Conservation (phyloP, 2,329 filamentous ascomycete genomes). For the Coniochaeta prunicola region DNA sequence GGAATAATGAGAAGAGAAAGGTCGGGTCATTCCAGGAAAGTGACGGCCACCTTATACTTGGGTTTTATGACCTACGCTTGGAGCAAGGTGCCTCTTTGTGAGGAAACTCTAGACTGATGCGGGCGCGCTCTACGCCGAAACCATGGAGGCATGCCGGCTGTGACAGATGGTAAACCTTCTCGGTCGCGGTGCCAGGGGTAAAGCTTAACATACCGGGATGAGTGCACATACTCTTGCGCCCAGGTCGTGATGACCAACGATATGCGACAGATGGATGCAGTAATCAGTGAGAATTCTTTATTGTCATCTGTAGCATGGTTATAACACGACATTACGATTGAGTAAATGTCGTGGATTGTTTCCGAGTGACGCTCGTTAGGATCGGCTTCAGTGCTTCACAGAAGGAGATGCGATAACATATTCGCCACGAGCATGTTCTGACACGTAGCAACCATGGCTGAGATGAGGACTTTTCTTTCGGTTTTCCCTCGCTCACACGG, state of each 20-base stretch:
- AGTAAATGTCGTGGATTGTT: not conserved
- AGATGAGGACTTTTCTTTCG: not conserved
- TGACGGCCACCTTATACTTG: not conserved
- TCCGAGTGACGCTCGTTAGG: too few relatives aligned
- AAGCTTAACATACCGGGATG: not conserved
- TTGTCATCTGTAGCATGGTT: not conserved
- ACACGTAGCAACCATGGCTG: not conserved
- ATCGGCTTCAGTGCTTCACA: not conserved
- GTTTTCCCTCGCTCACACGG: not conserved
- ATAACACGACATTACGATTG: not conserved
- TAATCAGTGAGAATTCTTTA: not conserved
- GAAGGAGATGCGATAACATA: not conserved
- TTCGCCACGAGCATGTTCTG: not conserved
- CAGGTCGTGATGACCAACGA: not conserved
- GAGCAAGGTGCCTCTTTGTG: not conserved
- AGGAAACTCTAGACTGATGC: not conserved
- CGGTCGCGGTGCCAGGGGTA: not conserved
- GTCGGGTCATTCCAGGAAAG: not conserved
- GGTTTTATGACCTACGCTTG: not conserved
- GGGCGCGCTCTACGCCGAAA: not conserved
- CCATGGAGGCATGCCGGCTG: not conserved
- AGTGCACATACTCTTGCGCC: not conserved
- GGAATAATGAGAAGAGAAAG: not conserved
- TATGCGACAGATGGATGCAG: not conserved
- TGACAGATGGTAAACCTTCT: not conserved